Conservation (phyloP, 768 basidiomycete species). For the Daedaleopsis nitida region DNA sequence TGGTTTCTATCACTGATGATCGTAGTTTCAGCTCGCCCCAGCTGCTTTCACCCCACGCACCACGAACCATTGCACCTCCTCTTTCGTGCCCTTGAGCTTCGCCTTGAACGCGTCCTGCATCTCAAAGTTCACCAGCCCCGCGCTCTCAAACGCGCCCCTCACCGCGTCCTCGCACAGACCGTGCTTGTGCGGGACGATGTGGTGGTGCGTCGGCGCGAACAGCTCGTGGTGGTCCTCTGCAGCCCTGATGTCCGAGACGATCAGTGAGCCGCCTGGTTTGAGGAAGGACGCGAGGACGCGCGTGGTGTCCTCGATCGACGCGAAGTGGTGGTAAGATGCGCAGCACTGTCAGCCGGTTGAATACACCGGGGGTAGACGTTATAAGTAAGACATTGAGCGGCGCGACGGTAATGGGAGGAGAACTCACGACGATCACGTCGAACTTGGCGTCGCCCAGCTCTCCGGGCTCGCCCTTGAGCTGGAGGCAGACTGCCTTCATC, state of each 20-base stretch:
- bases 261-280: constrained; percentile 60
- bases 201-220: constrained; percentile 37
- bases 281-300: constrained; percentile 54
- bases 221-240: constrained; percentile 37
- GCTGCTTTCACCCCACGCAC: constrained; percentile 31
- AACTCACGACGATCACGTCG: constrained; percentile 69
- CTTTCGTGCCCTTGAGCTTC: constrained; percentile 31
- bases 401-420: background rate
- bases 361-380: background rate
- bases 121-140: constrained; percentile 49
- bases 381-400: background rate
- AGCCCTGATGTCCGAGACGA: constrained; percentile 54
- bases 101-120: constrained; percentile 39
- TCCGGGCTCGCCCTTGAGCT: constrained; percentile 50
- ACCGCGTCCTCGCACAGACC: constrained; percentile 58
- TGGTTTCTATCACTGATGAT: background rate
- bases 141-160: constrained; percentile 49
- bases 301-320: constrained; percentile 52
- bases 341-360: constrained; percentile 49
- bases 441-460: constrained; percentile 59
- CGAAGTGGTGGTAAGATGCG: constrained; percentile 64
- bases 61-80: constrained; percentile 50
- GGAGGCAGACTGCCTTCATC: constrained; percentile 61
- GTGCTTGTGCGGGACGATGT: constrained; percentile 53
- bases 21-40: background rate